Base-by-base conservation (phyloP, 805 yeast species). In the Kuraishia floccosa region DNA sequence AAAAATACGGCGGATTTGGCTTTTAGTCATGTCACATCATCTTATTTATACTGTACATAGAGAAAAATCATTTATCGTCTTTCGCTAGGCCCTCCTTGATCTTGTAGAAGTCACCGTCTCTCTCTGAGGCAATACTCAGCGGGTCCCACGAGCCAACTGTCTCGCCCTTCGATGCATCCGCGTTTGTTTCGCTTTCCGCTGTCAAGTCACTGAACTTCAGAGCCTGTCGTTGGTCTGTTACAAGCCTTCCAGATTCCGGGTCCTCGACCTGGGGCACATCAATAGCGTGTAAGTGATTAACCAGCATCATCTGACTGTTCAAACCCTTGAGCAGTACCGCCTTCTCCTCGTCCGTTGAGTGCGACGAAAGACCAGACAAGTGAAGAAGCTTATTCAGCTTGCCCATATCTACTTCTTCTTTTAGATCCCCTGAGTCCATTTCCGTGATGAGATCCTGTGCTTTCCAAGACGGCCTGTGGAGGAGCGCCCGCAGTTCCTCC, bases 51-150 rank as follows among this genome's bases (percentile, higher is more conserved):
- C 6, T 10, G n/a, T 6, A 8, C 12, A 8, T 11, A 27, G 14
- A 17, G 15, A 19, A 27, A 16, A 27, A n/a, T n/a, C n/a, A n/a
- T n/a, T n/a, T n/a, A n/a, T n/a, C n/a, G n/a, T n/a, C n/a, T n/a
- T n/a, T n/a, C n/a, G n/a, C n/a, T n/a, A 67, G 38, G 5, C 72
- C 71, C 37, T 66, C 72, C 21, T 58, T 57, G 6, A 66, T 59
- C 2, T 68, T 50, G 39, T 58, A 68, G 33, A 54, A 60, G 0
- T 54, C 58, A 32, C 63, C 57, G 21, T 55, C 49, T 4, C 47
- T 45, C 12, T 52, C 43, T 0, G 37, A 26, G 0, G 69, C 49
- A 11, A 60, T 36, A 2, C 49, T 32, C 5, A 63, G 37, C 4
- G 71, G 52, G 22, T 57, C 48, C 75, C 76, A 70, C 4, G 55